These are phyloP conservation scores for Coemansia sp. DNA, from an alignment of 192 early-diverging fungal species.

Conservation along the genomic window DNA sequence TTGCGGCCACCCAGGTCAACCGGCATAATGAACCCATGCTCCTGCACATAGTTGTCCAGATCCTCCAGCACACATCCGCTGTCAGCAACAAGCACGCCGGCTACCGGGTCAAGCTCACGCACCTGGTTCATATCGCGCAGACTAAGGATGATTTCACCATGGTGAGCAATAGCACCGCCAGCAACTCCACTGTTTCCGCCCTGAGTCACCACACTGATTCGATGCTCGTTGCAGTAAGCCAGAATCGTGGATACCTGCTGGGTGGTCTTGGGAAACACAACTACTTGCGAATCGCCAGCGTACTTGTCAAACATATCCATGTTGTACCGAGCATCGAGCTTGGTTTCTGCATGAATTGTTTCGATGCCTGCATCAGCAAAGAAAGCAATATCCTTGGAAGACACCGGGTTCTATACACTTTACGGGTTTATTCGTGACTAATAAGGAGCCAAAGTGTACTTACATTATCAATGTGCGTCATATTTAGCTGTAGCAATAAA, in stretches of 20 bases:
- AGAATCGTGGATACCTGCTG: constrained; percentile 81
- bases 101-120: constrained; percentile 66
- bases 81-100: constrained; percentile 84
- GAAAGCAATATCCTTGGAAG: constrained; percentile 24
- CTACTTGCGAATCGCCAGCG: constrained; percentile 71
- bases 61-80: constrained; percentile 87
- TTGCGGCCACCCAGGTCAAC: constrained; percentile 84
- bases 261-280: constrained; percentile 79
- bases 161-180: constrained; percentile 87
- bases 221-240: constrained; percentile 79
- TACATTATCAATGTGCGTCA: no score
- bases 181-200: constrained; percentile 97
- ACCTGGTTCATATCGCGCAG: constrained; percentile 75
- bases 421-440: no score
- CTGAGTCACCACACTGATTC: constrained; percentile 88
- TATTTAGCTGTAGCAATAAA: no score
- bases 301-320: constrained; percentile 92
- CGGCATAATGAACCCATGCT: constrained; percentile 87
- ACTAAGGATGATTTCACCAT: constrained; percentile 86
- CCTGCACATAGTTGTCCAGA: constrained; percentile 77
- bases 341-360: constrained; percentile 10
- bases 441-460: no score
- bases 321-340: constrained; percentile 48
- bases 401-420: constrained; percentile 13
- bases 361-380: constrained; percentile 26